Percentiles rank a stretch among this genome's conserved stretches.
Evolutionary conservation across 1,284 basidiomycete species (phyloP).

Genomic region (Boletus sp.): DNA sequence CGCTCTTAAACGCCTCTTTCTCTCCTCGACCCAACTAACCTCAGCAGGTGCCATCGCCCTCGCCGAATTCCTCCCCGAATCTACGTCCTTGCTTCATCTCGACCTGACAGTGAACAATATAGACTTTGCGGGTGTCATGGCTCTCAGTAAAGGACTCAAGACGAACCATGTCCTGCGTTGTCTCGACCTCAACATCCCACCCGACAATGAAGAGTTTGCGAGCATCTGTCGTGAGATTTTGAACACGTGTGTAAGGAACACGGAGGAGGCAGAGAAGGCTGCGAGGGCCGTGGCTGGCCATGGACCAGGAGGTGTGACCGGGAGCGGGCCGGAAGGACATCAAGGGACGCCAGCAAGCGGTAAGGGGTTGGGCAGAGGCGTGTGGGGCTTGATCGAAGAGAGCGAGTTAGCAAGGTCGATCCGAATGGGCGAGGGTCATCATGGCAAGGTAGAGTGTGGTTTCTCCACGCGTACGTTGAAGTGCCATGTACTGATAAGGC

Average conservation of each 20-base stretch:
- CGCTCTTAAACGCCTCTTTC: constrained; percentile 90
- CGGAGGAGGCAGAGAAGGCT: constrained; percentile 64
- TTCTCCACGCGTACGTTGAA: neutral
- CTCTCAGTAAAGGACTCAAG: constrained; percentile 84
- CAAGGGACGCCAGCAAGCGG: constrained; percentile 33
- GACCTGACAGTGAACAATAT: constrained; percentile 83
- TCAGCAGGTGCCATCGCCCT: constrained; percentile 92
- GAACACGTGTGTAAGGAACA: constrained; percentile 83
- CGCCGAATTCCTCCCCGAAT: constrained; percentile 95
- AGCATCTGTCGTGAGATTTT: constrained; percentile 79
- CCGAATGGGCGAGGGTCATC: constrained; percentile 57
- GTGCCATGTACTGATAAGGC: neutral
- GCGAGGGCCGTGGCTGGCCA: constrained; percentile 18
- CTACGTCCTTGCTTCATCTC: constrained; percentile 84
- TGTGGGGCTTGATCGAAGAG: constrained; percentile 82
- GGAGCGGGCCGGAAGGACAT: constrained; percentile 6
- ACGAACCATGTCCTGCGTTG: constrained; percentile 87
- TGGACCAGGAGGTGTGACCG: neutral
- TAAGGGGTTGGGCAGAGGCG: constrained; percentile 58
- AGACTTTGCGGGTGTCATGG: constrained; percentile 92
- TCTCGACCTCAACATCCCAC: constrained; percentile 91
- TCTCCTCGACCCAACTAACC: constrained; percentile 82
- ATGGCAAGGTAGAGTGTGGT: constrained; percentile 48
- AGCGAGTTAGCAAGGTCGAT: constrained; percentile 76
- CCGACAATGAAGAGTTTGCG: constrained; percentile 89